Conservation (phyloP, 495 filamentous ascomycete genomes). For the Neurospora sp. region DNA sequence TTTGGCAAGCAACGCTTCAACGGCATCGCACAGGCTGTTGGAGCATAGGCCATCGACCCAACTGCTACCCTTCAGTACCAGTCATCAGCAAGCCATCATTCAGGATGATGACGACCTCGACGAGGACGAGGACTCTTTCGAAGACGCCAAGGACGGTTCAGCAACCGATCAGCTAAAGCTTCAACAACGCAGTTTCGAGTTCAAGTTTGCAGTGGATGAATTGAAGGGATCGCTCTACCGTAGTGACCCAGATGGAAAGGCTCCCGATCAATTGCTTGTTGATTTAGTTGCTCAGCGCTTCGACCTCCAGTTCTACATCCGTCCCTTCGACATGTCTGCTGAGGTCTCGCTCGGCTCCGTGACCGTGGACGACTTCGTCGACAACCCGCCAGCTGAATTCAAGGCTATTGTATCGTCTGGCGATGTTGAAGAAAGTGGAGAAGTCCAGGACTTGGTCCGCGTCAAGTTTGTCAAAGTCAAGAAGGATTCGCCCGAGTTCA, state of each 20-base stretch:
- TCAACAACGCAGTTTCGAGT: slow-evolving; percentile 83
- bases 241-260: slow-evolving; percentile 68
- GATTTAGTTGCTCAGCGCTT: slow-evolving; percentile 89
- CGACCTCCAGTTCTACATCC: slow-evolving; percentile 72
- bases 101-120: slow-evolving; percentile 70
- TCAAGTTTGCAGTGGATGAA: slow-evolving; percentile 89
- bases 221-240: slow-evolving; percentile 85
- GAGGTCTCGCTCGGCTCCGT: slow-evolving; percentile 79
- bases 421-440: slow-evolving; percentile 52
- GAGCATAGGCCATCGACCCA: slow-evolving; percentile 26
- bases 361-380: slow-evolving; percentile 89
- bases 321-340: slow-evolving; percentile 84
- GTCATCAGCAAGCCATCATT: slow-evolving; percentile 64
- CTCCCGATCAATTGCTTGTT: slow-evolving; percentile 72
- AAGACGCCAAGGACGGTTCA: slow-evolving; percentile 51
- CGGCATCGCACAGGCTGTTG: slow-evolving; percentile 17
- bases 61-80: slow-evolving; percentile 39
- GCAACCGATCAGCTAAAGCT: slow-evolving; percentile 54
- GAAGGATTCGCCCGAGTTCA: slow-evolving; percentile 83
- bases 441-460: slow-evolving; percentile 71
- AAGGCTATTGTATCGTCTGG: slow-evolving; percentile 91
- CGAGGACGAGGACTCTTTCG: slow-evolving; percentile 49
- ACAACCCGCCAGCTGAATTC: slow-evolving; percentile 84
- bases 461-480: slow-evolving; percentile 87
- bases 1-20: slow-evolving; percentile 29